Percentiles rank a stretch among this genome's conserved stretches.
phyloP scores from a whole-genome alignment of 139 green algal genomes.

The Monoraphidium neglectum region DNA sequence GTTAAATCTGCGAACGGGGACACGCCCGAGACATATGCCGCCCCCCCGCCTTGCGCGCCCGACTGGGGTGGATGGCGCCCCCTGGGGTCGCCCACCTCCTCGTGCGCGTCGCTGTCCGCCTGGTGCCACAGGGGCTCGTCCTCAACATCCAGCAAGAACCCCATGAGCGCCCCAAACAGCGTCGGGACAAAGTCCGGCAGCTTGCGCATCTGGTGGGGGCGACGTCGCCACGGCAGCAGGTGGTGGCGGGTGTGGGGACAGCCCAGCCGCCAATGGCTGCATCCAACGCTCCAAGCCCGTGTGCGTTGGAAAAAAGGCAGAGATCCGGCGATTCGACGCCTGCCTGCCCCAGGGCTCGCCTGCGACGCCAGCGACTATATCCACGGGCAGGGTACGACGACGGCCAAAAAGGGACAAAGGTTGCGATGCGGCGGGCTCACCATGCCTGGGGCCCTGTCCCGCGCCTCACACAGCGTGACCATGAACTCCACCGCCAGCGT shows the following conservation, averaged over 20 bases:
- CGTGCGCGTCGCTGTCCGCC: slow-evolving; percentile 54
- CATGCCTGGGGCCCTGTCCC: slow-evolving; percentile 68
- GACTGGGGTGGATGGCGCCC: no score
- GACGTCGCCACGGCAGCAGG: no score
- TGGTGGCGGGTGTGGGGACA: no score
- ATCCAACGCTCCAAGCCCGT: no score
- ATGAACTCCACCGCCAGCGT: slow-evolving; percentile 92
- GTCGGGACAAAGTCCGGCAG: slow-evolving; percentile 81
- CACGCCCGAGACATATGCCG: no score
- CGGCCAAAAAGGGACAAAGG: not conserved
- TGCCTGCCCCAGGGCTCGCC: not conserved
- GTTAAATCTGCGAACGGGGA: no score
- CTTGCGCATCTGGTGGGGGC: slow-evolving; percentile 76
- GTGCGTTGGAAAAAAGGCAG: no score
- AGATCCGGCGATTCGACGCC: no score
- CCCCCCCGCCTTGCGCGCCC: no score
- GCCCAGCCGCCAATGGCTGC: not conserved
- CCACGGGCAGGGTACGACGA: not conserved
- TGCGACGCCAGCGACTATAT: not conserved
- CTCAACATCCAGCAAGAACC: slow-evolving; percentile 95
- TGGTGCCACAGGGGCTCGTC: slow-evolving; percentile 88
- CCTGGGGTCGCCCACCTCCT: slow-evolving; percentile 40
- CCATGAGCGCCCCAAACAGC: slow-evolving; percentile 86
- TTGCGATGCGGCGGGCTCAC: not conserved
- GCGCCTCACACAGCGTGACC: slow-evolving; percentile 93